These are phyloP conservation scores for Solanum chiquidenum DNA, from an alignment of 257 asterid species.

Conservation along the genomic window DNA sequence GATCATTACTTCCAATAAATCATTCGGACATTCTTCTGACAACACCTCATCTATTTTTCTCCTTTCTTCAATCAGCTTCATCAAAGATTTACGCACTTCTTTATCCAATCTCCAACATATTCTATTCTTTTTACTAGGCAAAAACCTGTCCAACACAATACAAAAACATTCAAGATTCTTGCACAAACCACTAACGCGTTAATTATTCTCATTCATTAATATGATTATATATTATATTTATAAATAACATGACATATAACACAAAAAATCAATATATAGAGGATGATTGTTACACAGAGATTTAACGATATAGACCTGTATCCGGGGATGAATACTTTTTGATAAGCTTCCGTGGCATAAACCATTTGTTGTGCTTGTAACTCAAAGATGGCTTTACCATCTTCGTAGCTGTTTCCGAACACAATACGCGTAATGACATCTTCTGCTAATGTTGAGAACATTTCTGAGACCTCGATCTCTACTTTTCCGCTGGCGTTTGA, in stretches of 20 bases:
- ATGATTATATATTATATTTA: not conserved
- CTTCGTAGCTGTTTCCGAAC: constrained; percentile 75
- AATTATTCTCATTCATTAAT: not conserved
- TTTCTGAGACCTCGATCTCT: constrained; percentile 59
- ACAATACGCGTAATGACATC: constrained; percentile 65
- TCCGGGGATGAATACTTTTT: constrained; percentile 73
- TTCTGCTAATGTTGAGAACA: constrained; percentile 65
- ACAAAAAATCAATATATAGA: too few relatives aligned
- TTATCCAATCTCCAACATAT: constrained; percentile 49
- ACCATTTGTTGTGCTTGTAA: constrained; percentile 85
- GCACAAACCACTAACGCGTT: not conserved
- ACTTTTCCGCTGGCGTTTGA: constrained; percentile 30
- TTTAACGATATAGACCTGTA: constrained; percentile 33
- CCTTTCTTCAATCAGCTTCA: constrained; percentile 62
- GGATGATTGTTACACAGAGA: not conserved
- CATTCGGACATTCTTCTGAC: constrained; percentile 65
- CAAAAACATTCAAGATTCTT: not conserved
- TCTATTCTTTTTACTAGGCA: constrained; percentile 71
- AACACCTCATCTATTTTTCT: constrained; percentile 50
- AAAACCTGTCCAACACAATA: constrained; percentile 24
- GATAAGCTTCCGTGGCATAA: constrained; percentile 82
- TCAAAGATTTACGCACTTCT: constrained; percentile 50
- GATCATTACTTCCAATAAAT: constrained; percentile 81
- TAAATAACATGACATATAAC: too few relatives aligned
- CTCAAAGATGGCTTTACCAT: constrained; percentile 60